Base-by-base conservation (phyloP, 768 basidiomycete species). In the Psilocybe cubensis region DNA sequence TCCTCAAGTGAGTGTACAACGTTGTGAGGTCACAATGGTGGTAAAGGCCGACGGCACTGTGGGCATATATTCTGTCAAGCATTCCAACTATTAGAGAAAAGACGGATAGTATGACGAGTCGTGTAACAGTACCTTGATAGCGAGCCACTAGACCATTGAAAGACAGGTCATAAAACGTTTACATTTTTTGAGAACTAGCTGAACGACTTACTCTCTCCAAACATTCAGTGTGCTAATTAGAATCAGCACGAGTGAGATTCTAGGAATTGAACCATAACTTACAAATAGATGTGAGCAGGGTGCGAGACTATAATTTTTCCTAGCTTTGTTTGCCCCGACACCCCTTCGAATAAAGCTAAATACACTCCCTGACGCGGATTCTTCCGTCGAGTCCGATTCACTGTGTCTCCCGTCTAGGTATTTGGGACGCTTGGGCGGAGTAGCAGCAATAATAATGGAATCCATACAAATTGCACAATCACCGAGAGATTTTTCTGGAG, bases 391-490 rank as follows among this genome's bases (percentile, higher is more conserved):
- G 45, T 44, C 54, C 17, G 63, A 45, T 35, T 63, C 57, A 33
- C 62, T 62, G 42, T 68, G 68, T 58, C 74, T 72, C 55, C 68
- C 68, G 64, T 77, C 74, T 24, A 72, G 62, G 4, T 69, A 75
- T 44, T 76, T 72, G 6, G 69, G 66, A 24, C 63, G 74, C 20
- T 72, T 64, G 7, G 70, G 75, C 42, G 76, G 60, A 3, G 69
- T 65, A 5, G 80, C 74, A 42, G 85, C 82, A 23, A 83, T 69
- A 38, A 83, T 66, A 60, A 96, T 95, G 4, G 85, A 81, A 56
- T 96, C 94, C 92, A 96, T 95, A 66, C 94, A 96, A 51, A 97
- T 96, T 5, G 92, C 85, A 64, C 94, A 97, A 67, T 96, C 92
- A 6, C 91, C 93, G 14, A 93, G 74, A 2, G 88, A 82, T 61